Evolutionary conservation across 768 basidiomycete species (phyloP).

Genomic region (Tulasnella sp.): DNA sequence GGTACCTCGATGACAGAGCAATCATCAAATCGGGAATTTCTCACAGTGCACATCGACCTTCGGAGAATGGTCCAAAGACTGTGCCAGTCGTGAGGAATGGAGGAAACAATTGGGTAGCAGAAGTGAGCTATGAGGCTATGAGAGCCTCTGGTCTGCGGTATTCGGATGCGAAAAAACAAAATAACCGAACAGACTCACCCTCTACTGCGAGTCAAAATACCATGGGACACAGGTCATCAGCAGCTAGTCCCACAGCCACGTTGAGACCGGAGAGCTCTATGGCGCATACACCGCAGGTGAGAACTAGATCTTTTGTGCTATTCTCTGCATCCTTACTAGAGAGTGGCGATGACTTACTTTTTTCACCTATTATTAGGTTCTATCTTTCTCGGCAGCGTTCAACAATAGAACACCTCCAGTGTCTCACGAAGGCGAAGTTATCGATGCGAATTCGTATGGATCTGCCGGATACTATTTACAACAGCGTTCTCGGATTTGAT

Average conservation of each 20-base stretch:
- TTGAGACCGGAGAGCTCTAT: neutral
- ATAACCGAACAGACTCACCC: no score
- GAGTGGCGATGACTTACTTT: neutral
- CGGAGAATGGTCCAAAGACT: neutral
- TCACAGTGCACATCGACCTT: neutral
- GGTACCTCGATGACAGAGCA: neutral
- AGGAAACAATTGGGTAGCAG: neutral
- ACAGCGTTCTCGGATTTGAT: no score
- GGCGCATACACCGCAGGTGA: neutral
- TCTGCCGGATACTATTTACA: no score
- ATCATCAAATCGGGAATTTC: no score
- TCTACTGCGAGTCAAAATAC: no score
- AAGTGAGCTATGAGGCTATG: neutral
- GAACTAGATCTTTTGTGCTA: neutral
- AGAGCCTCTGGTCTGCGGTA: neutral
- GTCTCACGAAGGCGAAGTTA: no score
- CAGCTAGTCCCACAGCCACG: neutral
- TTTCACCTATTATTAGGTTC: no score
- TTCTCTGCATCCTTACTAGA: neutral
- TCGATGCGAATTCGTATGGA: no score
- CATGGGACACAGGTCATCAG: no score
- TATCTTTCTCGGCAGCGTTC: no score
- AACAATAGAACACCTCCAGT: no score
- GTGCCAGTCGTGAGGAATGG: neutral
- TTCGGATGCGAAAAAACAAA: neutral